A percentile compares a stretch with the other conserved stretches of the same genome.
phyloP scores from a whole-genome alignment of 331 rosid genomes.

The Stylosanthes scabra region DNA sequence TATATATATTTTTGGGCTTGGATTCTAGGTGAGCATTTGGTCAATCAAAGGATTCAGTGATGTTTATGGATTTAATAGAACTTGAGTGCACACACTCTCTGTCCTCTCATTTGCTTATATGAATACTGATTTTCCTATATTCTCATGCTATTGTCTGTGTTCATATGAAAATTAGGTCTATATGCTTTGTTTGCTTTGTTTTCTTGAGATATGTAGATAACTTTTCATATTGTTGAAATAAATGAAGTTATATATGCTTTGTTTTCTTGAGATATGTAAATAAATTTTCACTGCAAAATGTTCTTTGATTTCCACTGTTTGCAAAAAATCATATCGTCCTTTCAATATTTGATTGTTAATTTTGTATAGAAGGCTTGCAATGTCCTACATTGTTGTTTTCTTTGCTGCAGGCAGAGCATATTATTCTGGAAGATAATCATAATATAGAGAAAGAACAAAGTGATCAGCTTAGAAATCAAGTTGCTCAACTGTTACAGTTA shows the following conservation, averaged over 20 bases:
- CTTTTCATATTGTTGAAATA: not conserved
- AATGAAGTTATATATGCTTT: conserved; percentile 1
- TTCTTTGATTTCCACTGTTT: not conserved
- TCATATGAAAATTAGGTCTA: conserved; percentile 1
- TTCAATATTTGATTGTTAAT: conserved; percentile 23
- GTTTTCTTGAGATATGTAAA: conserved; percentile 18
- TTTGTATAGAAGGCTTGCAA: conserved; percentile 20
- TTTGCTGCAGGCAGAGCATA: conserved; percentile 70
- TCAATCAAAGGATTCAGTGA: not conserved
- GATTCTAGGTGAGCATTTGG: conserved; percentile 9
- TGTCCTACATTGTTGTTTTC: conserved; percentile 38
- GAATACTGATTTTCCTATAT: conserved; percentile 6
- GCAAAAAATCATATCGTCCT: conserved; percentile 11
- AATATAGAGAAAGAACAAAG: conserved; percentile 79
- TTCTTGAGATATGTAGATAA: not conserved
- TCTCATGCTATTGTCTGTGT: conserved; percentile 4
- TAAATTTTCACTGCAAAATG: conserved; percentile 17
- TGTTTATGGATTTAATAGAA: conserved; percentile 9
- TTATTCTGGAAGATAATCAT: conserved; percentile 62
- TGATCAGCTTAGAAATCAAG: conserved; percentile 82
- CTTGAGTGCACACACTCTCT: conserved; percentile 6
- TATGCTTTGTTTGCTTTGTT: not conserved
- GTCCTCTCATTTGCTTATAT: not conserved
- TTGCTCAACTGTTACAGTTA: conserved; percentile 70
- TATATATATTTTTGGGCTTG: not conserved